Base-by-base conservation (phyloP, 139 green algal species). In the Pseudopediastrum boryanum region DNA sequence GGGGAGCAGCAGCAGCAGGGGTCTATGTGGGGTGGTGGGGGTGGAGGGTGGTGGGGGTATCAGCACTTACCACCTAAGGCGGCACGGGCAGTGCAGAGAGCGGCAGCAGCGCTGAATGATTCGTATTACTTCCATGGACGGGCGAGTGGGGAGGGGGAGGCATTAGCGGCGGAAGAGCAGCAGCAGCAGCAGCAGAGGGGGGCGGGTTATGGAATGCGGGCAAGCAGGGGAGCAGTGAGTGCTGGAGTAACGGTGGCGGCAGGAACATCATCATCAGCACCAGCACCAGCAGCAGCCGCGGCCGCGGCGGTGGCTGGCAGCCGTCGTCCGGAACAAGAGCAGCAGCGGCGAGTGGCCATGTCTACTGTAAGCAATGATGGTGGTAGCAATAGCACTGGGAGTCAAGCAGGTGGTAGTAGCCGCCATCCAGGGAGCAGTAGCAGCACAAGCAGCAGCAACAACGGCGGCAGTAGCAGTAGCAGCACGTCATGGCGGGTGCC, bases 41-140 rank as follows among this genome's bases (percentile, higher is more conserved):
- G n/a, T n/a, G n/a, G n/a, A n/a, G n/a, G n/a, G n/a, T n/a, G n/a
- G n/a, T n/a, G n/a, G 23, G 59, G 59, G 27, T 46, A 72, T 29
- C 73, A 72, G 59, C 23, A 52, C 31, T 41, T 80, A 61, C 73
- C 73, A 36, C 73, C 73, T 5, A 61, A 59, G 29, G 73, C 73
- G 13, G 73, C 73, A 41, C 58, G 64, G 31, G 73, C 73, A 33
- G 73, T 80, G 2, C 43, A 80, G 59, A 42, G 73, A 27, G 73
- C 73, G 21, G 73, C 50, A 10, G 31, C 12, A 3, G 73, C 73
- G 7, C 10, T 80, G 3, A 80, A 72, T 21, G 73, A 80, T 61
- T 71, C 52, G 7, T 72, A 80, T 61, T 80, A 52, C 59, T 80
- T 41, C 44, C 58, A 63, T 23, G 39, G 44, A 5, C 38, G 56